These are phyloP conservation scores for Cryoendolithus antarcticus DNA, from an alignment of 2,329 filamentous ascomycete species.

Conservation along the genomic window DNA sequence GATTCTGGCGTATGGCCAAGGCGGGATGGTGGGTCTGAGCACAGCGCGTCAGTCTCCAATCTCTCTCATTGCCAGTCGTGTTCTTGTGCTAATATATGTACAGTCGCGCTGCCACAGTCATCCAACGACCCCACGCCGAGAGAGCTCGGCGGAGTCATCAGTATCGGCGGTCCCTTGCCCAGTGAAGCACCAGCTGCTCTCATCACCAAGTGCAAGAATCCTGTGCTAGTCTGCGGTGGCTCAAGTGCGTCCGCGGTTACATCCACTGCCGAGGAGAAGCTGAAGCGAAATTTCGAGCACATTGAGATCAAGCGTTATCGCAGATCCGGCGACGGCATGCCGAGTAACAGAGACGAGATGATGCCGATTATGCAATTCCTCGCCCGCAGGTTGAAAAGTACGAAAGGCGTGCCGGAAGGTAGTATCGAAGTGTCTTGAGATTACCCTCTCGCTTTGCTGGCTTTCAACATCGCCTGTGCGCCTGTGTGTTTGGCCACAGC, in stretches of 20 bases:
- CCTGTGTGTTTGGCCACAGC: too few relatives aligned
- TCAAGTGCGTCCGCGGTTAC: slow-evolving; percentile 41
- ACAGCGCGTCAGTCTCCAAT: slow-evolving; percentile 23
- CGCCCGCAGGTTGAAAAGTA: slow-evolving; percentile 49
- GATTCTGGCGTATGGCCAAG: slow-evolving; percentile 45
- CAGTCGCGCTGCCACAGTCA: slow-evolving; percentile 10
- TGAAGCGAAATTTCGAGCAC: slow-evolving; percentile 42
- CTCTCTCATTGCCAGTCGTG: neutral
- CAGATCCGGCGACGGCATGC: slow-evolving; percentile 66
- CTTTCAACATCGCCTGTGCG: too few relatives aligned
- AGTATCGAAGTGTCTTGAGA: slow-evolving; percentile 34
- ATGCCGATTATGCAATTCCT: slow-evolving; percentile 80
- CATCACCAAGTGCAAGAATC: slow-evolving; percentile 46
- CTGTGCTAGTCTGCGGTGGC: slow-evolving; percentile 50
- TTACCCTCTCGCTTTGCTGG: neutral
- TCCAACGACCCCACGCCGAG: slow-evolving; percentile 9
- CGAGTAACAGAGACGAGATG: slow-evolving; percentile 72
- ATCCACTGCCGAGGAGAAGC: slow-evolving; percentile 47
- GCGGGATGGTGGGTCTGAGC: slow-evolving; percentile 42
- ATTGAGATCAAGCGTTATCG: slow-evolving; percentile 59
- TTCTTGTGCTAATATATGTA: neutral
- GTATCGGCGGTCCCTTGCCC: slow-evolving; percentile 51
- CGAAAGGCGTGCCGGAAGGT: slow-evolving; percentile 40
- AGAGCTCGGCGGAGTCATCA: slow-evolving; percentile 47
- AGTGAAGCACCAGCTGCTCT: slow-evolving; percentile 29